A percentile compares a stretch with the other conserved stretches of the same genome.
Evolutionary conservation across 164 flowering plant species (phyloP).

Genomic region (Magnolia kwangsiensis): DNA sequence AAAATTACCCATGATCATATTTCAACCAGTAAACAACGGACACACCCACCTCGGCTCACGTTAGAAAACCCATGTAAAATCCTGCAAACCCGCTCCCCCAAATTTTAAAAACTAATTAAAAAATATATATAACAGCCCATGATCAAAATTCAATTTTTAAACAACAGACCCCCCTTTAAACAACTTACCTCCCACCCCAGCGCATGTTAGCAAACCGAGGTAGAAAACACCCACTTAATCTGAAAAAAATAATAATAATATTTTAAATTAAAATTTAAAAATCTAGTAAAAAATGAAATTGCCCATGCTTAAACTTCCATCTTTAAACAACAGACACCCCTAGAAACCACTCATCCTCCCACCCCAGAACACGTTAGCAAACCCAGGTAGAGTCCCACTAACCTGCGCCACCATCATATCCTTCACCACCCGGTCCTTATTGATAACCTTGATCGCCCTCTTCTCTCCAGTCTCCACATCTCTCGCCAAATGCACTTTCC

Average conservation of each 20-base stretch:
- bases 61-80: not conserved
- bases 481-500: constrained; percentile 15
- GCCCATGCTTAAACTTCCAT: not conserved
- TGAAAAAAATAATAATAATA: too few relatives aligned
- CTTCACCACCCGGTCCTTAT: constrained; percentile 13
- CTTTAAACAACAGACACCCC: not conserved
- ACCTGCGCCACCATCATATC: constrained; percentile 18
- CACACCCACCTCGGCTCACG: not conserved
- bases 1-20: not conserved
- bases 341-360: not conserved
- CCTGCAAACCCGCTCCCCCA: constrained; percentile 16
- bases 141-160: too few relatives aligned
- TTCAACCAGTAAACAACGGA: not conserved
- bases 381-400: not conserved
- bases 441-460: constrained; percentile 15
- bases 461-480: constrained; percentile 17
- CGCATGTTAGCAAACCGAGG: too few relatives aligned
- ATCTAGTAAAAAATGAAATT: not conserved
- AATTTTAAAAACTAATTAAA: too few relatives aligned
- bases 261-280: too few relatives aligned
- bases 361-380: not conserved
- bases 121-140: too few relatives aligned
- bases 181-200: too few relatives aligned
- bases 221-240: too few relatives aligned
- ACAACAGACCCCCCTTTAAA: too few relatives aligned